Evolutionary conservation across 2,329 filamentous ascomycete genomes (phyloP), one percentile per base, ranked within the genome.

Genomic region (Raffaelea deltoideospora): DNA sequence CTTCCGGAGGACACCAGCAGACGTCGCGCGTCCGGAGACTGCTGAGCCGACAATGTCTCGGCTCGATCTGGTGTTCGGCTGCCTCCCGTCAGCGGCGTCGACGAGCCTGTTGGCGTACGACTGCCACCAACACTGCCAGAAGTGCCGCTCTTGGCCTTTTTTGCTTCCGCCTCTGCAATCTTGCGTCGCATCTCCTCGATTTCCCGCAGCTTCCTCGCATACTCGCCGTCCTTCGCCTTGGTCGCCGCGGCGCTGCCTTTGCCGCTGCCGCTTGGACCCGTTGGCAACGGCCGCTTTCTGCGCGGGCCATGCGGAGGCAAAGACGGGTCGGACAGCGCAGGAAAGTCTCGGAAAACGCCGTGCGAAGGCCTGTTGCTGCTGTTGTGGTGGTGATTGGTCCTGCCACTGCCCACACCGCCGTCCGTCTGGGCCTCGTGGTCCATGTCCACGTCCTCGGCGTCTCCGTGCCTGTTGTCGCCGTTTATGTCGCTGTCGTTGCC

Each of bases 401-500:
- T n/a, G n/a, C n/a, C n/a, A n/a, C n/a, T n/a, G n/a, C n/a, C n/a
- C n/a, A n/a, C n/a, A n/a, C n/a, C n/a, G n/a, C n/a, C n/a, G 18
- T 67, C 63, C 21, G 56, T 59, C 10, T 63, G 65, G 33, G 67
- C 72, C 20, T 72, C 72, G 19, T 79, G 64, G 24, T 81, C 77
- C 73, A 79, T 80, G 39, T 76, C 75, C 33, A 76, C 65, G 44
- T 76, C 72, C 34, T 74, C 69, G 27, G 69, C 66, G n/a, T n/a
- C n/a, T n/a, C n/a, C n/a, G n/a, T n/a, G n/a, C n/a, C n/a, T n/a
- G n/a, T n/a, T n/a, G n/a, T n/a, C n/a, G n/a, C n/a, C n/a, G n/a
- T n/a, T n/a, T n/a, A n/a, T n/a, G n/a, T n/a, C n/a, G n/a, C n/a
- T n/a, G n/a, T n/a, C n/a, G n/a, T n/a, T n/a, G n/a, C n/a, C n/a